Percentiles rank a stretch among this genome's conserved stretches.
phyloP scores from a whole-genome alignment of 306 rosid genomes.

The cucumber (Cucumis sativus) region DNA sequence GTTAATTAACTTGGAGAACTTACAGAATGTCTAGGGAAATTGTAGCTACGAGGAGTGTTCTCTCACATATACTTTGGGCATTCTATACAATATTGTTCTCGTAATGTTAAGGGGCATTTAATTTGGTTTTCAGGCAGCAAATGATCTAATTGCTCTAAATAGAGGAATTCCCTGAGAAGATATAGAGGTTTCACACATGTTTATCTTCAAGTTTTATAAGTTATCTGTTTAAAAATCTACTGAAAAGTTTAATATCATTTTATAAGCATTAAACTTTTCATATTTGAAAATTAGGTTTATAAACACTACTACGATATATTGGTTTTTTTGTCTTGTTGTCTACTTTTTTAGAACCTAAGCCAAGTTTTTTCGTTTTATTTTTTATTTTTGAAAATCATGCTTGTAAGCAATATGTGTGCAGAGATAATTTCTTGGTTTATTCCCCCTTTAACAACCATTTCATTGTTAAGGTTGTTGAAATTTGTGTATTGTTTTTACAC shows the following conservation, averaged over 20 bases:
- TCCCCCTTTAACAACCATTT: too few relatives aligned
- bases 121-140: slow-evolving; percentile 57
- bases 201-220: background rate
- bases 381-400: background rate
- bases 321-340: too few relatives aligned
- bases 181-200: slow-evolving; percentile 50
- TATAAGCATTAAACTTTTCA: too few relatives aligned
- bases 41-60: background rate
- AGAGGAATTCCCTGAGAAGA: slow-evolving; percentile 83
- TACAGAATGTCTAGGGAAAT: background rate
- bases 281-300: too few relatives aligned
- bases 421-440: too few relatives aligned
- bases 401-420: too few relatives aligned
- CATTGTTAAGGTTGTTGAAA: too few relatives aligned
- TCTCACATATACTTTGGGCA: background rate
- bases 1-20: background rate
- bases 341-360: too few relatives aligned
- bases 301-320: too few relatives aligned
- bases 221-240: background rate
- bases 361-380: too few relatives aligned
- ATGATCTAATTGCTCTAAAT: slow-evolving; percentile 84
- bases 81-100: background rate
- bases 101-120: background rate
- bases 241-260: too few relatives aligned
- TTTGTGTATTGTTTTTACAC: too few relatives aligned